Conservation (phyloP, 805 yeast species). For the Yarrowia porcina region DNA sequence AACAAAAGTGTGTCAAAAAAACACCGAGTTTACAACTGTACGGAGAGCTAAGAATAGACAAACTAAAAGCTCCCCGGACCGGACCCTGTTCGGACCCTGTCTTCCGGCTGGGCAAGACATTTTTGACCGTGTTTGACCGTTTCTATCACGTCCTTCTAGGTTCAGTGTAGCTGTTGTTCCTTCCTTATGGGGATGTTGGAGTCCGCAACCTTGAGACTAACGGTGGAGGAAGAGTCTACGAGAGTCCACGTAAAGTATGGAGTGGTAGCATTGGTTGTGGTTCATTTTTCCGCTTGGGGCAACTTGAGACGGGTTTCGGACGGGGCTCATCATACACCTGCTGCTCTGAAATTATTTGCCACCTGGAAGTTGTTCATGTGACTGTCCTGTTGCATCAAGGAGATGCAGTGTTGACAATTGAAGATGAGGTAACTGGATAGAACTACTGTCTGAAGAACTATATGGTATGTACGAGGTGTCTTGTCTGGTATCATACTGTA, state of each 20-base stretch:
- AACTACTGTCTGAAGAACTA: too few relatives aligned
- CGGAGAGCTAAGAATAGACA: too few relatives aligned
- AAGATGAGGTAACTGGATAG: too few relatives aligned
- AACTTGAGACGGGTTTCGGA: neutral
- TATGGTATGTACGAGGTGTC: too few relatives aligned
- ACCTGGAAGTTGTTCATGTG: neutral
- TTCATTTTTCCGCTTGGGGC: neutral
- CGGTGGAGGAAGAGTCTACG: neutral
- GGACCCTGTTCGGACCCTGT: neutral
- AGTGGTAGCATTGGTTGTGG: too few relatives aligned
- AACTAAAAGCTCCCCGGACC: neutral
- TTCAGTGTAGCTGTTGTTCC: neutral
- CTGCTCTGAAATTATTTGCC: neutral
- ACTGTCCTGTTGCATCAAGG: too few relatives aligned
- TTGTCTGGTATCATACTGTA: too few relatives aligned
- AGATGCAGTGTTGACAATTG: too few relatives aligned
- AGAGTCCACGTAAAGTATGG: neutral
- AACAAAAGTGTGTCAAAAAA: too few relatives aligned
- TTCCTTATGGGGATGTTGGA: neutral
- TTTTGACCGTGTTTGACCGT: neutral
- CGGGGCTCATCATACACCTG: neutral
- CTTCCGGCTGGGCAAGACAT: neutral
- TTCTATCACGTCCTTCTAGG: neutral
- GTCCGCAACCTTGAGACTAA: constrained; percentile 2
- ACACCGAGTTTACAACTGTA: too few relatives aligned